Percentiles rank a stretch among this genome's conserved stretches.
Evolutionary conservation across 257 asterid genomes (phyloP).

Genomic region (Coffea canephora): DNA sequence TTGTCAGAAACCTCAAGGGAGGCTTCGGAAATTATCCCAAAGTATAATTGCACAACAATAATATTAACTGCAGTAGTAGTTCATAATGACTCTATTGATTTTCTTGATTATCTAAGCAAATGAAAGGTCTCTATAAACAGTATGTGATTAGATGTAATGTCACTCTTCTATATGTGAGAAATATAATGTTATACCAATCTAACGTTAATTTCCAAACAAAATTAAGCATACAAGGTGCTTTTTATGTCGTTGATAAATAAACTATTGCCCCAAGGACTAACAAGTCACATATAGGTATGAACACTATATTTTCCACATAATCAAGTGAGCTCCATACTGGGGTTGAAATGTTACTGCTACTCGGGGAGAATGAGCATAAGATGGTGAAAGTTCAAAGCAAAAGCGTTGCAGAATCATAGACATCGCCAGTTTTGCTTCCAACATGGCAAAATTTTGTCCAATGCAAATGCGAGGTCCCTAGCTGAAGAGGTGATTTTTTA

Average conservation of each 20-base stretch:
- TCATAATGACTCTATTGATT: too few relatives aligned
- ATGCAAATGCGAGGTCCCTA: slow-evolving; percentile 58
- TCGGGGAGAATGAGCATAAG: slow-evolving; percentile 50
- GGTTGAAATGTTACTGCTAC: slow-evolving; percentile 30
- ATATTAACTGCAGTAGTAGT: too few relatives aligned
- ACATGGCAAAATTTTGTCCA: slow-evolving; percentile 49
- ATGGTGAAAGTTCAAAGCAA: slow-evolving; percentile 46
- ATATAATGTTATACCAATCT: too few relatives aligned
- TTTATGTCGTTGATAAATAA: too few relatives aligned
- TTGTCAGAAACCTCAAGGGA: too few relatives aligned
- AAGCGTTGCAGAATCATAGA: slow-evolving; percentile 41
- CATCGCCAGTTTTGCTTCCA: slow-evolving; percentile 53
- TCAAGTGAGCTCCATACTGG: slow-evolving; percentile 46
- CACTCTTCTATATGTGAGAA: too few relatives aligned
- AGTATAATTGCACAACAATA: neutral
- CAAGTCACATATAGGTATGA: neutral
- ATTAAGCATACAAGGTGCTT: neutral
- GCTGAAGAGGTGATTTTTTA: neutral
- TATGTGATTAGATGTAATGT: too few relatives aligned
- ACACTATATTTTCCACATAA: slow-evolving; percentile 1
- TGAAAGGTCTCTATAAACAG: too few relatives aligned
- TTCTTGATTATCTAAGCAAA: too few relatives aligned
- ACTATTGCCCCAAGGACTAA: neutral
- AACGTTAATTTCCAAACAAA: too few relatives aligned
- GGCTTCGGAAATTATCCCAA: too few relatives aligned